Base-by-base conservation (phyloP, 73 alveolate genomes). In the Paramecium sonneborni region DNA sequence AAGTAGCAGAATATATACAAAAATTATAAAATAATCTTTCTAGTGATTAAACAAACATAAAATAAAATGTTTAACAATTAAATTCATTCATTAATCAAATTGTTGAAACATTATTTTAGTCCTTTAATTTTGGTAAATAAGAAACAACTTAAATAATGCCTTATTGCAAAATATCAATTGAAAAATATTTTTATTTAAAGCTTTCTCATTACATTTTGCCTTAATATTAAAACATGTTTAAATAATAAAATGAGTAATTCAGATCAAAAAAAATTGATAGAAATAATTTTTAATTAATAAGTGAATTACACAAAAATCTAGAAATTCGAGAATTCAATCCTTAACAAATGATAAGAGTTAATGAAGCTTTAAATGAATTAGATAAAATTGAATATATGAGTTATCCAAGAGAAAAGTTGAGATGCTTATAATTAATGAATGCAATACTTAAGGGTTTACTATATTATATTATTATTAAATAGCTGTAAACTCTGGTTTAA, bases 1-100 rank as follows among this genome's bases (percentile, higher is more conserved):
- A 86, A 38, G 93, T 86, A 7, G 44, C 74, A 35, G 93, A 86
- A 86, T 67, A 46, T 62, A 67, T 86, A 15, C 32, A 30, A 38
- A 76, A 86, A 62, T 58, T 86, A 57, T 58, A 62, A 86, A 37
- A 39, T 12, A 86, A 67, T 62, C 68, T 62, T 57, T 26, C 41
- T 57, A 58, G 62, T 18, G 93, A 72, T 30, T 72, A 20, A 38
- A 34, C 57, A 3, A 72, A 32, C 44, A 10, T 72, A 5, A 72
- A 72, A 72, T 72, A 30, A 38, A 34, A 30, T 34, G 86, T 72
- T 28, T 20, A 72, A 72, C 20, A 72, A 21, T 37, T 72, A 18
- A 72, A 72, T 72, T 15, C 55, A 34, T 72, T 35, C 35, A 72
- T 72, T 28, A 72, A 72, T 38, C 44, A 32, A 37, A 72, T 72